Evolutionary conservation across 1,284 basidiomycete species (phyloP), one percentile per base, ranked within the genome.

Genomic region (Sporisorium sorghi): DNA sequence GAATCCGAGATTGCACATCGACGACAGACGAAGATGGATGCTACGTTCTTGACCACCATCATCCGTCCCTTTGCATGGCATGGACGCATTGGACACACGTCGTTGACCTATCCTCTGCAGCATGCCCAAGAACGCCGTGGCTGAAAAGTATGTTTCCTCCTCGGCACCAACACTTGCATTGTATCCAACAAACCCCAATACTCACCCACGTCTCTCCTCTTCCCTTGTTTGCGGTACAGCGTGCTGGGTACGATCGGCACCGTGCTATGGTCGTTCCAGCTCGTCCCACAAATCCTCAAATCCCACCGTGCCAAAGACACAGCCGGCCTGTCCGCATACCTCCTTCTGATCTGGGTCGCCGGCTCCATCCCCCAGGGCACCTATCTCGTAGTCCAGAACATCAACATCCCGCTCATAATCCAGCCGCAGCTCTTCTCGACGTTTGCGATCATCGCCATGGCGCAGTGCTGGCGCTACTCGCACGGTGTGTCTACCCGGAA

Each of bases 381-480:
- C 14, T 93, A 93, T 77, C 86, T 86, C 26, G 87, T 93, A 49
- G 86, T 90, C 0, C 89, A 91, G 77, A 85, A 89, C 63, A 86
- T 92, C 57, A 92, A 90, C 78, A 88, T 93, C 26, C 91, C 92
- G 1, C 87, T 87, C 30, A 85, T 90, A 46, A 69, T 91, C 2
- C 92, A 93, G 80, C 91, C 92, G 2, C 92, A 93, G 76, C 80
- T 90, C 0, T 92, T 93, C 76, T 89, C 88, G 0, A 85, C 87
- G 17, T 85, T 93, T 23, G 86, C 88, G 2, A 86, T 90, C 14
- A 64, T 91, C 15, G 90, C 90, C 0, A 57, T 51, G 46, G 37
- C 70, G 7, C 85, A 92, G 87, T 91, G 90, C 70, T 86, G 89
- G 50, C 88, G 90, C 77, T 92, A 92, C 73, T 87, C 78, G 14